Evolutionary conservation across 768 basidiomycete species (phyloP), one percentile per base, ranked within the genome.

Genomic region (Boletellus ananiceps): DNA sequence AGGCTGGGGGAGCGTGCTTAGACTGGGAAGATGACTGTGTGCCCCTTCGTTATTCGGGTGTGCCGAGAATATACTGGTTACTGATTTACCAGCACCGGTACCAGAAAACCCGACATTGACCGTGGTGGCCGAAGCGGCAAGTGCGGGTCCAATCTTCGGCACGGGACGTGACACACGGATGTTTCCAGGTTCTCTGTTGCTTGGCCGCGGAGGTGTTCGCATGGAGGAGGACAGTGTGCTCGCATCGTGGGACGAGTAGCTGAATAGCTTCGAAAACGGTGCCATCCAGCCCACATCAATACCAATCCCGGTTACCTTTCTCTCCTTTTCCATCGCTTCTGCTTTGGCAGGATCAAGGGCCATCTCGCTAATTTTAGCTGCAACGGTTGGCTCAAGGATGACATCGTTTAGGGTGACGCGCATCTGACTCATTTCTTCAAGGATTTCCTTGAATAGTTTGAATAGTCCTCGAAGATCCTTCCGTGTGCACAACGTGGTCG

Each of bases 81-180:
- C 70, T 7, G 80, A 77, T 51, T 79, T 71, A n/a, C 82, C 77
- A 12, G 76, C 72, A 9, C 81, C 87, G 2, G 79, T 70, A 4
- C 88, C 86, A 3, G 84, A 88, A 68, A 97, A 98, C 72, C 96
- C 94, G 48, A 99, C 95, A 50, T 93, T 96, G 58, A 98, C 94
- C 2, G 92, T 93, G 42, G 89, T 94, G 2, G 88, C 76, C 18
- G 89, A 90, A 9, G 96, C 91, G 11, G 87, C 84, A 27, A 93
- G 79, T 11, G 89, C 91, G 2, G 94, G 87, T 1, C 81, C 80
- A 23, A 87, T 76, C 65, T 98, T 98, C 2, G 86, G 89, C 19
- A 82, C 84, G 6, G 80, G 67, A 23, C 81, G 76, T n/a, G 69
- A 61, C n/a, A 60, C 51, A 0, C 64, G 65, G 4, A 45, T 46